Evolutionary conservation across 192 early-diverging fungal species (phyloP).

Genomic region (Entomortierella lignicola): DNA sequence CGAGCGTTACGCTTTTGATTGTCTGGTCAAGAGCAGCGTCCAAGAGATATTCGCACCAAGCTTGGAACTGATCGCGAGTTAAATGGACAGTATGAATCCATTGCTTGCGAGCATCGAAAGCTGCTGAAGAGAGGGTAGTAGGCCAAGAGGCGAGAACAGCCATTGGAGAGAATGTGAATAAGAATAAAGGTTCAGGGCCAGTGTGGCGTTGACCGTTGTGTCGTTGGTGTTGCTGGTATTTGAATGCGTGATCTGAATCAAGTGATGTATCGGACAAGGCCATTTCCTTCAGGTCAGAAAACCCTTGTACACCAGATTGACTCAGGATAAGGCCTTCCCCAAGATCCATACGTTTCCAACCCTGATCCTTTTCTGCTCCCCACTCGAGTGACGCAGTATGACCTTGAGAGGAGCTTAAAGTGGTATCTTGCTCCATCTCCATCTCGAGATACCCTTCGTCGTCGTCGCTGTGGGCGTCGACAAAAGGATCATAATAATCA

Average conservation of each 20-base stretch:
- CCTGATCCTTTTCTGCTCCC: neutral
- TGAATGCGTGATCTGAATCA: neutral
- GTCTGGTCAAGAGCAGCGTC: constrained; percentile 19
- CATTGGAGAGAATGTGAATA: neutral
- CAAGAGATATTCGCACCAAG: constrained; percentile 42
- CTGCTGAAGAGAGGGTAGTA: constrained; percentile 6
- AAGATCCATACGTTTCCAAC: constrained; percentile 18
- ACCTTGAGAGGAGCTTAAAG: neutral
- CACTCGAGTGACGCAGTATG: neutral
- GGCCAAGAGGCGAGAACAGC: neutral
- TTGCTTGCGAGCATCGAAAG: constrained; percentile 33
- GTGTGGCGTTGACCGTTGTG: neutral
- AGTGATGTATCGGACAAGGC: neutral
- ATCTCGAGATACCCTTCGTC: constrained; percentile 27
- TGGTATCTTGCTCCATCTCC: constrained; percentile 7
- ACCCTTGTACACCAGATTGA: constrained; percentile 2
- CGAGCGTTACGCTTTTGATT: constrained; percentile 25
- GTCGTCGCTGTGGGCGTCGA: constrained; percentile 8
- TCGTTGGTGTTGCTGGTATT: neutral
- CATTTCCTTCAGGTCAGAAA: neutral
- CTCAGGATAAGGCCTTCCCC: constrained; percentile 13
- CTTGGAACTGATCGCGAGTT: constrained; percentile 28
- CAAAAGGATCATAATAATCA: neutral
- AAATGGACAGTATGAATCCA: constrained; percentile 38
- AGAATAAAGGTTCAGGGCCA: neutral